Conservation (phyloP, 768 basidiomycete genomes). For the Hirschioporus abietinus region DNA sequence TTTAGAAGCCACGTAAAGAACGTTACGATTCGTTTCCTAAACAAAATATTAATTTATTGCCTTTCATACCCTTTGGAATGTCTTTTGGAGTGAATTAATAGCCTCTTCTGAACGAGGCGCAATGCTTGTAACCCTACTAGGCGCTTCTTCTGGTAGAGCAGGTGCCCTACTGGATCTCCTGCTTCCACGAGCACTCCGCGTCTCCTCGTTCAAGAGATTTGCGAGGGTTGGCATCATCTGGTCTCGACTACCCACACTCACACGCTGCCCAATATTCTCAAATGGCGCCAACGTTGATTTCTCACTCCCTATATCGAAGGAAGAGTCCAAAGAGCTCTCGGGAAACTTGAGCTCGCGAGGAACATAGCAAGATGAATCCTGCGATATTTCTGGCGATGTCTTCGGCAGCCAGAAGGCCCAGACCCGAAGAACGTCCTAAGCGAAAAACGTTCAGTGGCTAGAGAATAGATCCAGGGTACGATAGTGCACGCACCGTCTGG, state of each 20-base stretch:
- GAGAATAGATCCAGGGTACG: not conserved
- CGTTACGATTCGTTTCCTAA: no score
- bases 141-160: not conserved
- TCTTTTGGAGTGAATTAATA: not conserved
- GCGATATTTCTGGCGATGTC: not conserved
- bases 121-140: not conserved
- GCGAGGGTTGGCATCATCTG: not conserved
- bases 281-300: not conserved
- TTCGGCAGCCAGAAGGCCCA: constrained; percentile 16
- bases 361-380: not conserved
- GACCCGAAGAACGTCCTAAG: constrained; percentile 18
- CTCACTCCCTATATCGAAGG: not conserved
- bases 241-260: not conserved
- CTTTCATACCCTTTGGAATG: no score
- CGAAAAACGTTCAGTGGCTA: not conserved
- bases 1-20: no score
- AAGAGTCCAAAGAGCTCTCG: not conserved
- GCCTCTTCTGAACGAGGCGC: not conserved
- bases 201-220: not conserved
- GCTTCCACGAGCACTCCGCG: not conserved
- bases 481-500: constrained; percentile 15
- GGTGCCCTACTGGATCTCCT: not conserved
- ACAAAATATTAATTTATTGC: no score
- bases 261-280: not conserved
- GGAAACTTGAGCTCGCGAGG: not conserved